Conservation (phyloP, 108 stramenopile species). For the Nitzschia sp. region DNA sequence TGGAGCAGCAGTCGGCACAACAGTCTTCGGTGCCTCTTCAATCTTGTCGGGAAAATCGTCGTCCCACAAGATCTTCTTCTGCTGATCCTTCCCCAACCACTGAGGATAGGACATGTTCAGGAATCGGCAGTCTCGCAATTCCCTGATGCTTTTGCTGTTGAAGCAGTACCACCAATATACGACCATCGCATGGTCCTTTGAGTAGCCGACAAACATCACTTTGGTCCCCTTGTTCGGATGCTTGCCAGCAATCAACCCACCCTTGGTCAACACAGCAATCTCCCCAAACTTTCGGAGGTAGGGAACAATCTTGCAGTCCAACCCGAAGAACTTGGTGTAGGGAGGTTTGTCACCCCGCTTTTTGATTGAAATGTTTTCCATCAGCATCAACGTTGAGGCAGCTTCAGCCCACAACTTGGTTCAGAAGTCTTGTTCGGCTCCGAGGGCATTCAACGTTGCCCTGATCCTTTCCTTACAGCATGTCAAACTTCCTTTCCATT, state of each 20-base stretch:
- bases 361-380: slow-evolving; percentile 1
- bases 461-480: background rate
- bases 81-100: background rate
- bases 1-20: background rate
- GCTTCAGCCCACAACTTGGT: slow-evolving; percentile 6
- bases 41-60: background rate
- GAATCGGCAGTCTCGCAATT: background rate
- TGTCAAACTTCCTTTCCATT: slow-evolving; percentile 35
- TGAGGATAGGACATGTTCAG: background rate
- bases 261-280: background rate
- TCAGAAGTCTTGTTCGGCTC: background rate
- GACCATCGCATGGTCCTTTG: background rate
- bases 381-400: background rate
- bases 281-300: slow-evolving; percentile 10
- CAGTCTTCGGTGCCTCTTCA: background rate
- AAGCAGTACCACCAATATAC: slow-evolving; percentile 5
- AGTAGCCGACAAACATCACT: slow-evolving; percentile 13
- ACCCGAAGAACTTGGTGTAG: background rate
- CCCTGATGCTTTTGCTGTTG: background rate
- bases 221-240: background rate
- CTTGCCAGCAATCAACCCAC: background rate
- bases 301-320: background rate
- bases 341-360: background rate
- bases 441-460: background rate
- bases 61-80: background rate